A percentile compares a stretch with the other conserved stretches of the same genome.
Evolutionary conservation across 192 early-diverging fungal species (phyloP).

Genomic region (Gaertneriomyces sp.): DNA sequence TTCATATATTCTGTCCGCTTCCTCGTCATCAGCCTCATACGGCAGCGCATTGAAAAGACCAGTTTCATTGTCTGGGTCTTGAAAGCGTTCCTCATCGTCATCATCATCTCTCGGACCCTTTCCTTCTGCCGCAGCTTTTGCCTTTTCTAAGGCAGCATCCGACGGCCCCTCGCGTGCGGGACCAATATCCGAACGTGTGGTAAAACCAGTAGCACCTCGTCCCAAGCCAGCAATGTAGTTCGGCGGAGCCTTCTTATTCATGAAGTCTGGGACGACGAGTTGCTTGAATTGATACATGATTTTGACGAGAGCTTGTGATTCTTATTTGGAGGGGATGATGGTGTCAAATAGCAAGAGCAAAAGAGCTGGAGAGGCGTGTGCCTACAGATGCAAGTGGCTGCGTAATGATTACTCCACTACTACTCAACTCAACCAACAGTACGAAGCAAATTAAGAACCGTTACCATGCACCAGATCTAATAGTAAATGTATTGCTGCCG

Average conservation of each 20-base stretch:
- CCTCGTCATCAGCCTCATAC: slow-evolving; percentile 96
- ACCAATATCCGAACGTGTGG: slow-evolving; percentile 96
- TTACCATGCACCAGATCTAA: no score
- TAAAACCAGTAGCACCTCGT: slow-evolving; percentile 95
- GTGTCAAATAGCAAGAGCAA: no score
- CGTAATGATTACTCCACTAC: no score
- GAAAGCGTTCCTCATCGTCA: slow-evolving; percentile 68
- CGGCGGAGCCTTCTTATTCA: slow-evolving; percentile 88
- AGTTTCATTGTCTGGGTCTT: slow-evolving; percentile 92
- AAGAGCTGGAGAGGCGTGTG: no score
- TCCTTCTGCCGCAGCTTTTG: slow-evolving; percentile 31
- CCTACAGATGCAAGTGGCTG: no score
- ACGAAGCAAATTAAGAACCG: no score
- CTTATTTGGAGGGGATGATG: no score
- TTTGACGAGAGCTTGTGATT: neutral
- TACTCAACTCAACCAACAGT: no score
- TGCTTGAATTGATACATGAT: slow-evolving; percentile 34
- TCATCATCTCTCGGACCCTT: slow-evolving; percentile 45
- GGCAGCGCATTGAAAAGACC: slow-evolving; percentile 82
- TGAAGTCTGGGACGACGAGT: slow-evolving; percentile 65
- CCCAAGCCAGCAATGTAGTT: slow-evolving; percentile 97
- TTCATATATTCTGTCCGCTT: slow-evolving; percentile 91
- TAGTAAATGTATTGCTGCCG: no score
- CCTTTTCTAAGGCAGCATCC: slow-evolving; percentile 27
- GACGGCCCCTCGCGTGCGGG: slow-evolving; percentile 75